A percentile compares a stretch with the other conserved stretches of the same genome.
Evolutionary conservation across 305 asterid species (phyloP).

Genomic region (Coffea humblotiana): DNA sequence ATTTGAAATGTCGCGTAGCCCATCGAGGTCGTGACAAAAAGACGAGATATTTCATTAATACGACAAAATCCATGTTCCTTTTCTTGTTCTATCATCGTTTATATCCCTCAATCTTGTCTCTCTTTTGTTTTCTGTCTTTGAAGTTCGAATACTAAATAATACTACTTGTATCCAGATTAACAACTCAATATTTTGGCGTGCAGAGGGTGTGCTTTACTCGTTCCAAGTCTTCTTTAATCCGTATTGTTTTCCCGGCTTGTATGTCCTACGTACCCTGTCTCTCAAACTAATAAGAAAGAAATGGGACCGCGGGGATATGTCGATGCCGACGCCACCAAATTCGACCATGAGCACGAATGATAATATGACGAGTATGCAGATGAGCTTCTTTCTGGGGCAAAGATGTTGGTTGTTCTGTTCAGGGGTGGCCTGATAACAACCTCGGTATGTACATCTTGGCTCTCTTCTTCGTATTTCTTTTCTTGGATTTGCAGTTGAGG

Average conservation of each 20-base stretch:
- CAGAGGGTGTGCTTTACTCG: too few species aligned
- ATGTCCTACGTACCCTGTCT: not conserved
- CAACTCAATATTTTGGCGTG: too few species aligned
- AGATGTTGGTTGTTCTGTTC: conserved; percentile 53
- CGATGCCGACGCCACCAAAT: conserved; percentile 37
- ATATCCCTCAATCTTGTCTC: not conserved
- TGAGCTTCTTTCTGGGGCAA: conserved; percentile 82
- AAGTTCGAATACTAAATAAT: too few species aligned
- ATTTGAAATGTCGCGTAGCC: not conserved
- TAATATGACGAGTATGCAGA: conserved; percentile 53
- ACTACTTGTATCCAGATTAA: too few species aligned
- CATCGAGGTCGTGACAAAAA: not conserved
- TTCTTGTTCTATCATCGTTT: not conserved
- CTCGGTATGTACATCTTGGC: conserved; percentile 61
- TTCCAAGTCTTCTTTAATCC: not conserved
- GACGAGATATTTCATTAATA: not conserved
- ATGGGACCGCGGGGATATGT: conserved; percentile 27
- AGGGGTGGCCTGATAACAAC: conserved; percentile 67
- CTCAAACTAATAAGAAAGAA: not conserved
- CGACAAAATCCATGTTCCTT: not conserved
- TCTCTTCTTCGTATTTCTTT: conserved; percentile 45
- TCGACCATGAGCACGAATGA: conserved; percentile 31
- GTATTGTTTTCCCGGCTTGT: not conserved
- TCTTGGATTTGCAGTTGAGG: conserved; percentile 43
- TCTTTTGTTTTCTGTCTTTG: not conserved